Percentiles rank a stretch among this genome's conserved stretches.
Evolutionary conservation across 2,329 filamentous ascomycete genomes (phyloP).

Genomic region (Ascochyta fabae): DNA sequence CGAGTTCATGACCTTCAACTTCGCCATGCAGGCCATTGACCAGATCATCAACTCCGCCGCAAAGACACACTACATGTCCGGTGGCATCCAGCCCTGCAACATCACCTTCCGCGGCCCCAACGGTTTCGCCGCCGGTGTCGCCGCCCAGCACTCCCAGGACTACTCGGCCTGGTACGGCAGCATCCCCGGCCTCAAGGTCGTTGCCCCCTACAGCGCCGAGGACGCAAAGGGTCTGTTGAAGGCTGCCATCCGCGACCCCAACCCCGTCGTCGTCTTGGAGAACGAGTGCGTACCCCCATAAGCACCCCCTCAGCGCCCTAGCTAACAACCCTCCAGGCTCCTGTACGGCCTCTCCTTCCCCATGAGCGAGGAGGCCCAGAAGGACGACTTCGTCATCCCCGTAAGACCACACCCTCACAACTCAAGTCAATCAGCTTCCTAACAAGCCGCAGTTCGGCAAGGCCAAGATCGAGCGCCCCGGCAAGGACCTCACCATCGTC

Average conservation of each 20-base stretch:
- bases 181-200: conserved; percentile 96
- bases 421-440: conserved; percentile 3
- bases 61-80: conserved; percentile 99
- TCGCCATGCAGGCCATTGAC: conserved; percentile 99
- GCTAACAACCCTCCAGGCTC: conserved; percentile 57
- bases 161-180: conserved; percentile 99
- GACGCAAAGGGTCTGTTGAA: conserved; percentile 98
- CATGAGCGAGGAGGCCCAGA: conserved; percentile 96
- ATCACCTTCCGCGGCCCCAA: conserved; percentile 99
- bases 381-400: conserved; percentile 94
- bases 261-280: conserved; percentile 80
- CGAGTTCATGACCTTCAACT: conserved; percentile 99
- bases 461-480: conserved; percentile 96
- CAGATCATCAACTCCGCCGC: conserved; percentile 99
- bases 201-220: conserved; percentile 93
- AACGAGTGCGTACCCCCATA: conserved; percentile 52
- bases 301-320: no score
- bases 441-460: conserved; percentile 74
- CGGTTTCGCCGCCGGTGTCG: conserved; percentile 95
- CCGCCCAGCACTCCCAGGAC: conserved; percentile 97
- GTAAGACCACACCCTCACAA: conserved; percentile 42
- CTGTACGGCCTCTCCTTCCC: conserved; percentile 94
- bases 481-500: conserved; percentile 96
- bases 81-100: conserved; percentile 98
- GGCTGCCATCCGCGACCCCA: conserved; percentile 96